Conservation (phyloP, 345 rosid genomes). For the Hevea brasiliensis region DNA sequence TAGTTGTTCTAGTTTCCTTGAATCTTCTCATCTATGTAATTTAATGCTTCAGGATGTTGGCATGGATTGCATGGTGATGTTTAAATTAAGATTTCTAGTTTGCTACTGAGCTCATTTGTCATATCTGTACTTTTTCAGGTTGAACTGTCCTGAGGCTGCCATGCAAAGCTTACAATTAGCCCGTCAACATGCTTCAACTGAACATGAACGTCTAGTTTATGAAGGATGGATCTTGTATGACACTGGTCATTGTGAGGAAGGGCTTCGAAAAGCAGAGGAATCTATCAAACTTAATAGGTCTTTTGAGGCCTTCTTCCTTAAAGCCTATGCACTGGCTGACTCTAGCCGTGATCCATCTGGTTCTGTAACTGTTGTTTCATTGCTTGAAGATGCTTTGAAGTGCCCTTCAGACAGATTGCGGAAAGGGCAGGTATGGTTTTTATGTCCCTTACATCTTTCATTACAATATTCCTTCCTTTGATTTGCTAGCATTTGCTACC, state of each 20-base stretch:
- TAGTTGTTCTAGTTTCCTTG: not conserved
- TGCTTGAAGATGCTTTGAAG: conserved; percentile 88
- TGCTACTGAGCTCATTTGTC: not conserved
- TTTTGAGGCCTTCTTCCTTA: conserved; percentile 96
- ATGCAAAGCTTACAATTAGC: conserved; percentile 97
- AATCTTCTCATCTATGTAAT: not conserved
- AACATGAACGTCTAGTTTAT: conserved; percentile 85
- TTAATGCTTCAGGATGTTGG: conserved; percentile 11
- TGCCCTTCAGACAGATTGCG: conserved; percentile 98
- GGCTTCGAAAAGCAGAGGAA: conserved; percentile 85
- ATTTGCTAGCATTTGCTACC: conserved; percentile 1
- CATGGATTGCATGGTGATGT: conserved; percentile 6
- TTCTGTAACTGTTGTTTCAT: conserved; percentile 81
- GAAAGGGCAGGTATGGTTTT: conserved; percentile 82
- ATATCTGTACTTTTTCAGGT: conserved; percentile 43
- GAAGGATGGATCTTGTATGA: conserved; percentile 99
- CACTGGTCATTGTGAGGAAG: conserved; percentile 93
- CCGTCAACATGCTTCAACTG: conserved; percentile 78
- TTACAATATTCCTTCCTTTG: conserved; percentile 7
- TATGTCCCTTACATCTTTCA: conserved; percentile 13
- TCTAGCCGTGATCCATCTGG: conserved; percentile 80
- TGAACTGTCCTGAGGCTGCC: conserved; percentile 94
- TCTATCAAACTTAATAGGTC: conserved; percentile 80
- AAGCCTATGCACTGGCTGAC: conserved; percentile 98
- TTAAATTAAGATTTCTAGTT: not conserved